phyloP scores from a whole-genome alignment of 805 yeast genomes.

The Candida silvatica region DNA sequence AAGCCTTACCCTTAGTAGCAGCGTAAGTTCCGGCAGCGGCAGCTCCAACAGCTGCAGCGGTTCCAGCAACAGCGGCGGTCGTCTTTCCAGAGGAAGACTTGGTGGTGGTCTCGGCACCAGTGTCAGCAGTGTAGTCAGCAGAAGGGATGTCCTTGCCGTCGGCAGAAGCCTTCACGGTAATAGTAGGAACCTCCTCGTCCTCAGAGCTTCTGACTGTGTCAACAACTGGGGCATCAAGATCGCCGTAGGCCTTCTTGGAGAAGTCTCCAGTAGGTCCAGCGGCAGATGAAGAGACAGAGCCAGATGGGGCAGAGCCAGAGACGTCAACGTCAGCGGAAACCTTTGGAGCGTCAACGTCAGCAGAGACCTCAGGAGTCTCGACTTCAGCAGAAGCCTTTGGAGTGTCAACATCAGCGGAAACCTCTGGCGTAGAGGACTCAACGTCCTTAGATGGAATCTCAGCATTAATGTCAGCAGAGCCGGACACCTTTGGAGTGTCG shows the following conservation, averaged over 20 bases:
- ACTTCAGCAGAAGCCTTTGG: not conserved
- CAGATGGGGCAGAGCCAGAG: slow-evolving; percentile 1
- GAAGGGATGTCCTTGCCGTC: not conserved
- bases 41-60: not conserved
- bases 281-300: not conserved
- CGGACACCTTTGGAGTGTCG: not conserved
- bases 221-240: not conserved
- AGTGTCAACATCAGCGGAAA: too few relatives aligned
- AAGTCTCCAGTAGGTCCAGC: not conserved
- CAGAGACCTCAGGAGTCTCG: too few relatives aligned
- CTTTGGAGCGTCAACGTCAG: too few relatives aligned
- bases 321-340: too few relatives aligned
- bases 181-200: too few relatives aligned
- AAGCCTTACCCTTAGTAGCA: not conserved
- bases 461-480: not conserved
- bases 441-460: not conserved
- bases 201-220: too few relatives aligned
- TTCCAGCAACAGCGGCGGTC: not conserved
- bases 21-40: not conserved
- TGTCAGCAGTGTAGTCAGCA: not conserved
- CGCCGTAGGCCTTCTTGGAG: not conserved
- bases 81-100: not conserved
- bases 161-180: too few relatives aligned
- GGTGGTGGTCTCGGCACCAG: not conserved
- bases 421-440: not conserved